Percentiles rank a stretch among this genome's conserved stretches.
Conservation (phyloP, 495 filamentous ascomycete species). For the Penicillium malachiteum region DNA sequence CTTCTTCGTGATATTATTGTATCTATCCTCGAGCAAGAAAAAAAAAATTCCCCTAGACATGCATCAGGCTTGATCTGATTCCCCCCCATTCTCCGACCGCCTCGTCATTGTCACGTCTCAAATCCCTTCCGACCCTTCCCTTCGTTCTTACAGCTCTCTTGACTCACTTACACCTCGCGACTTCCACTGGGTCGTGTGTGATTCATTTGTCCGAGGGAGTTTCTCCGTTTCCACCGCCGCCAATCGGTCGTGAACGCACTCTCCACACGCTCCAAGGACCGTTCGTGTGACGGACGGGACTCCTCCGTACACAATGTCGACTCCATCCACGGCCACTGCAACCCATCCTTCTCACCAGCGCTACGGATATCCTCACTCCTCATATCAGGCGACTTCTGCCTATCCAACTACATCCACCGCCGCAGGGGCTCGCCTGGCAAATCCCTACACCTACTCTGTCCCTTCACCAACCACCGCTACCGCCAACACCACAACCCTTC, state of each 20-base stretch:
- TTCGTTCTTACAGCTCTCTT: neutral
- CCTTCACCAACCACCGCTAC: conserved; percentile 41
- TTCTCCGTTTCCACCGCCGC: conserved; percentile 19
- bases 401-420: conserved; percentile 55
- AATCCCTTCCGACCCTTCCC: conserved; percentile 19
- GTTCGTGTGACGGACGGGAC: conserved; percentile 35
- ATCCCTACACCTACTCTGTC: conserved; percentile 48
- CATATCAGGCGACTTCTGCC: conserved; percentile 53
- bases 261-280: conserved; percentile 58
- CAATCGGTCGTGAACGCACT: conserved; percentile 54
- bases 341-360: conserved; percentile 72
- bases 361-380: conserved; percentile 69
- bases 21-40: neutral
- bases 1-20: conserved; percentile 15
- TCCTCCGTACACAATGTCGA: conserved; percentile 65
- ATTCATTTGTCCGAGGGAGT: neutral
- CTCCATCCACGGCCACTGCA: conserved; percentile 77
- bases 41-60: conserved; percentile 2
- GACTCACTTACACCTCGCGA: neutral
- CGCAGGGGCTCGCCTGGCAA: conserved; percentile 50
- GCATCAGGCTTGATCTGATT: conserved; percentile 18
- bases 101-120: conserved; percentile 31
- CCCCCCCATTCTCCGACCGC: conserved; percentile 18
- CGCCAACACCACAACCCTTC: conserved; percentile 37
- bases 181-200: neutral